phyloP scores from a whole-genome alignment of 129 eudicot genomes.

The Solidago caesia region DNA sequence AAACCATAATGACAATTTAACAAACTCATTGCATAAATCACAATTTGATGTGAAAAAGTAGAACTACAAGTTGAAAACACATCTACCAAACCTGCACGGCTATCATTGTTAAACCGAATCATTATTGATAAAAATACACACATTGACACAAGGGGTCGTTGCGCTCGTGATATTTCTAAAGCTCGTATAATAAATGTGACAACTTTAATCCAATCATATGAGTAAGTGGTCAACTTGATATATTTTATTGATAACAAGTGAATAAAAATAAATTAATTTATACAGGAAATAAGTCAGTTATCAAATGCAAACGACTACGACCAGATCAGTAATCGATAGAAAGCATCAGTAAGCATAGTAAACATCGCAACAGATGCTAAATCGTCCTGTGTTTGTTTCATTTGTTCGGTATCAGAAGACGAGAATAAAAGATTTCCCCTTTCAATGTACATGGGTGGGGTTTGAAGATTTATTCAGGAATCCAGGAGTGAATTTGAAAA shows the following conservation, averaged over 20 bases:
- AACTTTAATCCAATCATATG: background rate
- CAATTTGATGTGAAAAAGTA: background rate
- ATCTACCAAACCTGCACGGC: background rate
- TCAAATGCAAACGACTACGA: slow-evolving; percentile 2
- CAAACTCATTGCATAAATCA: background rate
- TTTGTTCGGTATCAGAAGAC: slow-evolving; percentile 30
- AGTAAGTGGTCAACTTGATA: background rate
- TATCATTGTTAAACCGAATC: background rate
- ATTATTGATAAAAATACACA: background rate
- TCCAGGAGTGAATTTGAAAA: slow-evolving; percentile 24
- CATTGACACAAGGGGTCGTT: background rate
- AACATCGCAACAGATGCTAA: slow-evolving; percentile 6
- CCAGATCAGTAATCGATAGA: background rate
- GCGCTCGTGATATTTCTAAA: background rate
- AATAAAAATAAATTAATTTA: background rate
- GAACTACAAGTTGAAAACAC: background rate
- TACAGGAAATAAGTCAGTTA: slow-evolving; percentile 1
- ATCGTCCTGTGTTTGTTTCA: background rate
- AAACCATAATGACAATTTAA: background rate
- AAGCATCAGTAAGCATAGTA: background rate
- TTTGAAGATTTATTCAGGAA: slow-evolving; percentile 32
- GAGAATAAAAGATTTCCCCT: slow-evolving; percentile 19
- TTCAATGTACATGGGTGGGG: slow-evolving; percentile 27
- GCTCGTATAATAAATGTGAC: background rate
- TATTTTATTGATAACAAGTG: background rate